phyloP scores from a whole-genome alignment of 2,329 filamentous ascomycete genomes.

The Pestalotiopsis sp. region DNA sequence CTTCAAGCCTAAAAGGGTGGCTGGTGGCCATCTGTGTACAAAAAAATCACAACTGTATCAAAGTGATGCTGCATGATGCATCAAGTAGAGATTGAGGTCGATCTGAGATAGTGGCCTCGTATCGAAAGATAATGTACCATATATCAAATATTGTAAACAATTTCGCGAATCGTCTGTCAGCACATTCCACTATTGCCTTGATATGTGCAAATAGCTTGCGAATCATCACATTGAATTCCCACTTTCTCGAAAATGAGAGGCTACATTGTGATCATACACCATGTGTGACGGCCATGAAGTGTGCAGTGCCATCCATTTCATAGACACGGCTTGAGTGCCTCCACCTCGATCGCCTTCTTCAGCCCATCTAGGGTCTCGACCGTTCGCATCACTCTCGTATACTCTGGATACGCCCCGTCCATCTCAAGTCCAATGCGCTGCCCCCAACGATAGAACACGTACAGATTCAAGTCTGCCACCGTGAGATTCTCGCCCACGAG shows the following conservation, averaged over 20 bases:
- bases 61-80: not conserved
- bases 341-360: constrained; percentile 9
- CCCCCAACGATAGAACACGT: constrained; percentile 23
- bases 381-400: constrained; percentile 12
- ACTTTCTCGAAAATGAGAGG: not conserved
- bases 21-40: constrained; percentile 1
- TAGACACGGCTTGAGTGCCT: not conserved
- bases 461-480: constrained; percentile 23
- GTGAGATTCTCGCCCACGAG: constrained; percentile 21
- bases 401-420: constrained; percentile 17
- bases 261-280: not conserved
- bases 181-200: not conserved
- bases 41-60: constrained; percentile 2
- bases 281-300: not conserved
- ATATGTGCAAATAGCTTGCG: not conserved
- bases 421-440: constrained; percentile 13
- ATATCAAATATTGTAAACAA: constrained; percentile 1
- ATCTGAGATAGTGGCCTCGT: constrained; percentile 1
- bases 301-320: not conserved
- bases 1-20: not conserved
- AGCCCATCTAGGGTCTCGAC: constrained; percentile 17
- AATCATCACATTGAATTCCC: not conserved
- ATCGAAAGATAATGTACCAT: constrained; percentile 9
- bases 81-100: not conserved
- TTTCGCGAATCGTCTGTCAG: not conserved